Conservation (phyloP, 2,329 filamentous ascomycete genomes). For the Scedosporium apiospermum region DNA sequence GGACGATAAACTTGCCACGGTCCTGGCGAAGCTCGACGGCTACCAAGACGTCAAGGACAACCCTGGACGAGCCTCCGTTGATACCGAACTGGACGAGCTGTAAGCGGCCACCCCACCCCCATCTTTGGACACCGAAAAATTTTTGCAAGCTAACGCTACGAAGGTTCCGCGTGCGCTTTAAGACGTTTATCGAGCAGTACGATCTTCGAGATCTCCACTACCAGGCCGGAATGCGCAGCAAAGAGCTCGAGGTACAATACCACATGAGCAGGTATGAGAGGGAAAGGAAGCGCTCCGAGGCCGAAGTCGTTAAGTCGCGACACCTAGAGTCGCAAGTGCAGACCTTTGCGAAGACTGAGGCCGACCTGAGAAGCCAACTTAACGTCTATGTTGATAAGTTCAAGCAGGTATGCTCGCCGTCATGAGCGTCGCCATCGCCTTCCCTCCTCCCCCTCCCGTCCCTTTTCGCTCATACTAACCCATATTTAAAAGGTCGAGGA, state of each 20-base stretch:
- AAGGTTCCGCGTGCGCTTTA: conserved; percentile 79
- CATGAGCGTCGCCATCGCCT: conserved; percentile 12
- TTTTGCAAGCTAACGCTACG: background rate
- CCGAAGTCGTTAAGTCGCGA: conserved; percentile 68
- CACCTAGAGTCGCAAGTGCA: conserved; percentile 86
- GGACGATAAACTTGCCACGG: conserved; percentile 72
- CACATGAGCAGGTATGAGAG: conserved; percentile 82
- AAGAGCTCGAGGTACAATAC: conserved; percentile 91
- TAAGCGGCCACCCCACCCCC: conserved; percentile 33
- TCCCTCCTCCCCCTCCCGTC: conserved; percentile 12
- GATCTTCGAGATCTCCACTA: conserved; percentile 93
- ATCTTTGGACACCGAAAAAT: background rate
- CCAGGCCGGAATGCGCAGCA: conserved; percentile 81
- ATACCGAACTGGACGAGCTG: conserved; percentile 85
- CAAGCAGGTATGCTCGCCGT: conserved; percentile 69
- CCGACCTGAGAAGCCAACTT: conserved; percentile 84
- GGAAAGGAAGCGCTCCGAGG: conserved; percentile 80
- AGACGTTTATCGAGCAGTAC: conserved; percentile 93
- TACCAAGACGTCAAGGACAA: conserved; percentile 82
- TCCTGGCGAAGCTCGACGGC: conserved; percentile 78
- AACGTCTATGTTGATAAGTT: conserved; percentile 99
- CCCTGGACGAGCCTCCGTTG: conserved; percentile 68
- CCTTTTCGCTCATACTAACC: background rate
- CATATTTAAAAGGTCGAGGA: conserved; percentile 69
- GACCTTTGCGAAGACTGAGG: conserved; percentile 92